Conservation (phyloP, 2,329 filamentous ascomycete genomes). For the Tolypocladium album region DNA sequence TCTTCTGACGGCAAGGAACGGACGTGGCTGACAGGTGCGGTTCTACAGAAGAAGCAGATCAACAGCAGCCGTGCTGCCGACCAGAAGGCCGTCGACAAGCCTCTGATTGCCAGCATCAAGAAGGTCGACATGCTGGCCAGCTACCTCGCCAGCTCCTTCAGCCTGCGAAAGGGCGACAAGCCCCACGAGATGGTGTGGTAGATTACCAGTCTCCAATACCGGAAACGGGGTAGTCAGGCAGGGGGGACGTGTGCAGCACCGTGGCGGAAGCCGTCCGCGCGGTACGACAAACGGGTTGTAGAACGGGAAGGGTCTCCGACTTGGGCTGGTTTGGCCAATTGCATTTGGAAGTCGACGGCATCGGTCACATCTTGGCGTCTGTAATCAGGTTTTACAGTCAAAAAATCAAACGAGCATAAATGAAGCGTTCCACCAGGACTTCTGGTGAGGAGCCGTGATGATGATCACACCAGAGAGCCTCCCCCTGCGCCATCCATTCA, state of each 20-base stretch:
- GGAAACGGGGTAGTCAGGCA: not conserved
- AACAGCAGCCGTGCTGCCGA: constrained; percentile 85
- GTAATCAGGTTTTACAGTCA: constrained; percentile 56
- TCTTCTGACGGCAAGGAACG: not conserved
- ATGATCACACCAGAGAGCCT: constrained; percentile 8
- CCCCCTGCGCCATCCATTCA: not conserved
- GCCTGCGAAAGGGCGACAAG: constrained; percentile 98
- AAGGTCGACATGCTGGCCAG: constrained; percentile 89
- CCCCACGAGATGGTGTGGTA: constrained; percentile 99
- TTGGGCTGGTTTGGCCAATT: constrained; percentile 50
- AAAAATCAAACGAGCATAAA: constrained; percentile 36
- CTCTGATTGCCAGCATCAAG: constrained; percentile 91
- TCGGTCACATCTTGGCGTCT: constrained; percentile 57
- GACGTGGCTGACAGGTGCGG: constrained; percentile 11
- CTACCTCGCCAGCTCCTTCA: constrained; percentile 95
- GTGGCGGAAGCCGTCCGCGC: constrained; percentile 2
- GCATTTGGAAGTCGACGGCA: constrained; percentile 56
- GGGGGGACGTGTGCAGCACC: not conserved
- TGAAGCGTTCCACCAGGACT: constrained; percentile 11
- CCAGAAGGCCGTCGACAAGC: constrained; percentile 98
- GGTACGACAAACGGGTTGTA: constrained; percentile 24
- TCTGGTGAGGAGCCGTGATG: constrained; percentile 22
- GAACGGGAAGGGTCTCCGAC: constrained; percentile 34
- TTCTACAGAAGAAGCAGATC: constrained; percentile 85
- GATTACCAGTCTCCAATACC: constrained; percentile 20